Evolutionary conservation across 2,329 filamentous ascomycete species (phyloP), one percentile per base, ranked within the genome.

Genomic region (Fusarium scirpi): DNA sequence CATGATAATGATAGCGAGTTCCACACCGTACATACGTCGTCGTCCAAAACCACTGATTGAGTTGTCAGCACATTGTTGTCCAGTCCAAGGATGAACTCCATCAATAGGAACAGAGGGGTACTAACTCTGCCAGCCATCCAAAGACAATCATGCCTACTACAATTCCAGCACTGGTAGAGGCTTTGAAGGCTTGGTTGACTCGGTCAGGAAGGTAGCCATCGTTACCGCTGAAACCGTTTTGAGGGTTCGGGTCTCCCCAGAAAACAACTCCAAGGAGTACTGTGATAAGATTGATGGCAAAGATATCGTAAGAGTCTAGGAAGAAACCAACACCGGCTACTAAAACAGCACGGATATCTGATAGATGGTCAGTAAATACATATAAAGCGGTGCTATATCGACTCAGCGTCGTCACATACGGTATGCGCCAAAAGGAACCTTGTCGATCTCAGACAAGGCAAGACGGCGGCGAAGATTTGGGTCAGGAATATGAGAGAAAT

Each of bases 251-350:
- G 5, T 83, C 84, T 68, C 87, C 84, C 87, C 91, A 96, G 78
- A 91, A 96, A 51, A 94, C 92, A 16, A 94, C 85, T 46, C 93
- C 93, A 16, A 95, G 81, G 77, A 94, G 88, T 47, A 85, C 86
- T 3, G 89, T 91, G 51, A 92, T 87, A 49, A 94, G 83, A 78
- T 92, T 92, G 78, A 94, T 92, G 76, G 93, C 91, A 78, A 96
- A 96, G 73, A 94, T 92, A 72, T 88, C 89, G 81, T 95, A 95
- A 15, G 91, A 91, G 79, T 94, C 93, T 48, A 93, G 91, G 77
- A 95, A 94, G 84, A 96, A 95, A 54, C 93, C 93, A 62, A 93
- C 90, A 51, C 93, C 93, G 27, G 92, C 92, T 5, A 95, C 92
- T 9, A 92, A 80, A 5, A 94, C 86, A 58, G 92, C 90, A 48